Conservation (phyloP, 306 rosid genomes). For the Pterocarpus macrocarpus region DNA sequence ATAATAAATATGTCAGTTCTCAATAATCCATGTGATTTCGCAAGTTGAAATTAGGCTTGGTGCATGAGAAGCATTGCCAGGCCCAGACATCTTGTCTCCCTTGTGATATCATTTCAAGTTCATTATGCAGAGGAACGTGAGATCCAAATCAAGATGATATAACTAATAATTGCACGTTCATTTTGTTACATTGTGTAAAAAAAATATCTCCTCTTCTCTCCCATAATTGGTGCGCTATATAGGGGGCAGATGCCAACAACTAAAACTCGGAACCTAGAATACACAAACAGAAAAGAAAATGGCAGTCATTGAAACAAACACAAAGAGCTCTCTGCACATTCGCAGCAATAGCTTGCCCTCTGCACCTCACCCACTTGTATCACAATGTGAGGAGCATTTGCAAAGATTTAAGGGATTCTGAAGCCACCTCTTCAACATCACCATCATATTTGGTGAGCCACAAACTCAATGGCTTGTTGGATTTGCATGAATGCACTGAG, state of each 20-base stretch:
- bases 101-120: not conserved
- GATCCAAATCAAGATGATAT: conserved; percentile 33
- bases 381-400: conserved; percentile 50
- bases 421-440: conserved; percentile 35
- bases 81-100: conserved; percentile 28
- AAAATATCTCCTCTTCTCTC: conserved; percentile 17
- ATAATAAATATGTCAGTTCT: not conserved
- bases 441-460: conserved; percentile 42
- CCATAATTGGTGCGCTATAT: conserved; percentile 22
- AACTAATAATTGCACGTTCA: not conserved
- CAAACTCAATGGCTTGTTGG: conserved; percentile 41
- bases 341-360: conserved; percentile 55
- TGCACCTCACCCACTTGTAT: conserved; percentile 47
- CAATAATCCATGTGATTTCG: not conserved
- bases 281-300: conserved; percentile 32
- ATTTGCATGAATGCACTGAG: conserved; percentile 47
- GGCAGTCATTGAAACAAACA: conserved; percentile 37
- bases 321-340: conserved; percentile 48
- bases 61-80: conserved; percentile 38
- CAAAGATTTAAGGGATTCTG: conserved; percentile 48
- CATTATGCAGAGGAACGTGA: conserved; percentile 29
- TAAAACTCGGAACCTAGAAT: conserved; percentile 30
- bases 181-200: not conserved
- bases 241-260: conserved; percentile 40
- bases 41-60: not conserved